phyloP scores from a whole-genome alignment of 768 basidiomycete species.

The Russula virescens region DNA sequence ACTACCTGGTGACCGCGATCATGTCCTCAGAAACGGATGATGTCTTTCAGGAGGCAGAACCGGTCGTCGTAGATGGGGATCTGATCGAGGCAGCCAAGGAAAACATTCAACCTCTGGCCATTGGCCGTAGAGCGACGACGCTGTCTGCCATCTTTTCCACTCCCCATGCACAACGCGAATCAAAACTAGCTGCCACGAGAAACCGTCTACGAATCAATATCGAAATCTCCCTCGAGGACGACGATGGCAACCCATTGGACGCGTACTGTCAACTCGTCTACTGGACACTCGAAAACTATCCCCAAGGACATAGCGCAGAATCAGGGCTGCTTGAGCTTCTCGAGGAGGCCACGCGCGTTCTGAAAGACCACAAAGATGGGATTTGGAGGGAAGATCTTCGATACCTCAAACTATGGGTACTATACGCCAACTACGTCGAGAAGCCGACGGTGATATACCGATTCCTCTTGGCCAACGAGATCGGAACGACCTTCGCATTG shows the following conservation, averaged over 20 bases:
- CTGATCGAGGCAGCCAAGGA: slow-evolving; percentile 80
- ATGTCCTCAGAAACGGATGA: slow-evolving; percentile 26
- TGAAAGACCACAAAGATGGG: slow-evolving; percentile 71
- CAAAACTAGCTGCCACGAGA: slow-evolving; percentile 58
- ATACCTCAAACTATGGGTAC: slow-evolving; percentile 90
- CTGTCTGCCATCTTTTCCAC: slow-evolving; percentile 69
- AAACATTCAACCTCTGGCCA: slow-evolving; percentile 77
- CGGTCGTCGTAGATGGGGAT: slow-evolving; percentile 69
- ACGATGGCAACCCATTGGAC: slow-evolving; percentile 78
- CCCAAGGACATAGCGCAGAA: slow-evolving; percentile 83
- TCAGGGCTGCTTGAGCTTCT: slow-evolving; percentile 88
- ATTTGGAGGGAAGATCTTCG: slow-evolving; percentile 74
- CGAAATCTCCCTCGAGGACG: slow-evolving; percentile 60
- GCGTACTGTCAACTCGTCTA: slow-evolving; percentile 81
- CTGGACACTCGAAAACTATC: slow-evolving; percentile 93
- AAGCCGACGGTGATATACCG: slow-evolving; percentile 82
- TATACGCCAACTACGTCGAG: slow-evolving; percentile 91
- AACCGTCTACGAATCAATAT: slow-evolving; percentile 67
- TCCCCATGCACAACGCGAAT: slow-evolving; percentile 71
- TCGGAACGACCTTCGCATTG: slow-evolving; percentile 73
- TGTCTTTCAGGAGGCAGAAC: slow-evolving; percentile 36
- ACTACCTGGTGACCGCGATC: not conserved
- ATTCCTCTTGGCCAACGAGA: slow-evolving; percentile 86
- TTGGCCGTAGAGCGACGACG: slow-evolving; percentile 73
- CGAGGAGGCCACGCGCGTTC: slow-evolving; percentile 83